Evolutionary conservation across 2,329 filamentous ascomycete genomes (phyloP).

Genomic region (Cryphonectria radicalis): DNA sequence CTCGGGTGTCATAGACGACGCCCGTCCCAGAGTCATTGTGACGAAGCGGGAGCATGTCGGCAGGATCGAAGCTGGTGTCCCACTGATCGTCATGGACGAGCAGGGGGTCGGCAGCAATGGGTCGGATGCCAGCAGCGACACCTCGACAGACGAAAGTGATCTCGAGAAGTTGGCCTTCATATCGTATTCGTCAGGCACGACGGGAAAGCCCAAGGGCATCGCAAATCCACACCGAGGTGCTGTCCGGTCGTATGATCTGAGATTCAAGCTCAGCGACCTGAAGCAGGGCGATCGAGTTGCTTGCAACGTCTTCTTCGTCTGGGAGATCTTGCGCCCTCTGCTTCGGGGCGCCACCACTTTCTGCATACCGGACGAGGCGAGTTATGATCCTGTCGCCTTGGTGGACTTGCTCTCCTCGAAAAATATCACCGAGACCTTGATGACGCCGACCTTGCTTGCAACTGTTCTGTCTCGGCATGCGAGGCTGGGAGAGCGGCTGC

Average conservation of each 20-base stretch:
- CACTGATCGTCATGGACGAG: slow-evolving; percentile 68
- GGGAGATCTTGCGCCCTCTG: slow-evolving; percentile 80
- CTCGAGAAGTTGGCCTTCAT: slow-evolving; percentile 77
- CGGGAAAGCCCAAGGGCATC: slow-evolving; percentile 80
- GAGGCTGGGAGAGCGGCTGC: slow-evolving; percentile 65
- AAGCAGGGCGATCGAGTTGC: slow-evolving; percentile 75
- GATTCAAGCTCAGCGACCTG: slow-evolving; percentile 72
- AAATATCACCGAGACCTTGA: slow-evolving; percentile 77
- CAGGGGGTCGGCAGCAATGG: slow-evolving; percentile 36
- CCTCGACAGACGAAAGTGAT: slow-evolving; percentile 63
- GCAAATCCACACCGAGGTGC: slow-evolving; percentile 77
- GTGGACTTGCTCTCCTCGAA: slow-evolving; percentile 70
- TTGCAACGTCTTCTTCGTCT: slow-evolving; percentile 88
- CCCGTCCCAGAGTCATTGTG: slow-evolving; percentile 70
- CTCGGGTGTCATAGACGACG: slow-evolving; percentile 77
- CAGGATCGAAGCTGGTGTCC: slow-evolving; percentile 66
- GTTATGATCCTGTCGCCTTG: slow-evolving; percentile 76
- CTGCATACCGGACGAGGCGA: slow-evolving; percentile 74
- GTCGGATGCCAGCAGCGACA: slow-evolving; percentile 39
- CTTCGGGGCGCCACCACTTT: slow-evolving; percentile 77
- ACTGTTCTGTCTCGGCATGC: slow-evolving; percentile 73
- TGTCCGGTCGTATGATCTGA: slow-evolving; percentile 73
- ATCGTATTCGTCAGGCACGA: slow-evolving; percentile 80
- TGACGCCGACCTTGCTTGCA: slow-evolving; percentile 80
- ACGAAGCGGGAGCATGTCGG: slow-evolving; percentile 67